Base-by-base conservation (phyloP, 345 rosid species). In the Eutrema heterophyllum region DNA sequence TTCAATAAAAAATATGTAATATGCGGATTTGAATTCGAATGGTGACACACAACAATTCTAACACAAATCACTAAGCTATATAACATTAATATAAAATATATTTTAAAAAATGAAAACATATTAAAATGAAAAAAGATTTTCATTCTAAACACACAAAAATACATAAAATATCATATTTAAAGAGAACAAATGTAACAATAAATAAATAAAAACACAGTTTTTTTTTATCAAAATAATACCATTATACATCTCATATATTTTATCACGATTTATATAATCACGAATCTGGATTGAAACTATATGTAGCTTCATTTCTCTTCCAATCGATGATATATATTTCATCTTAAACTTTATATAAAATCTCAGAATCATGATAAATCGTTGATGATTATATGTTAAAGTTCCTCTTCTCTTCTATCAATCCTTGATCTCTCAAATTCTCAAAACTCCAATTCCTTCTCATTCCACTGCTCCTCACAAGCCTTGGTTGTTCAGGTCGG, bases 401-500 rank as follows among this genome's bases (percentile, higher is more conserved):
- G 15, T 51, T 68, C 2, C 6, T 33, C 35, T 67, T 67, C 14
- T 67, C 64, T 69, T 76, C 70, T 68, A 62, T 62, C 14, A 76
- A 52, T 4, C 79, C 70, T 36, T 76, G 70, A 63, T 76, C 75
- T 69, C 75, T 77, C 72, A 70, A 58, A 64, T 77, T 64, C 85
- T 94, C 93, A 68, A 94, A 89, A 85, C 97, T 94, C 98, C 95
- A 94, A 75, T 89, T 84, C 74, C 96, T 89, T 78, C 95, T 84
- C 86, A 91, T 84, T 14, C 97, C 98, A 53, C 80, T 72, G 73
- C 96, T 91, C 72, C 96, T 85, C 29, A 79, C 78, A 85, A 88
- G 71, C 83, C 39, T 91, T 0, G 93, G 92, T 69, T 76, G 82
- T 18, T 43, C 83, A 8, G 43, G 9, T 18, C 57, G 16, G 5